Base-by-base conservation (phyloP, 1,284 basidiomycete genomes). In the Moesziomyces globuligerus region DNA sequence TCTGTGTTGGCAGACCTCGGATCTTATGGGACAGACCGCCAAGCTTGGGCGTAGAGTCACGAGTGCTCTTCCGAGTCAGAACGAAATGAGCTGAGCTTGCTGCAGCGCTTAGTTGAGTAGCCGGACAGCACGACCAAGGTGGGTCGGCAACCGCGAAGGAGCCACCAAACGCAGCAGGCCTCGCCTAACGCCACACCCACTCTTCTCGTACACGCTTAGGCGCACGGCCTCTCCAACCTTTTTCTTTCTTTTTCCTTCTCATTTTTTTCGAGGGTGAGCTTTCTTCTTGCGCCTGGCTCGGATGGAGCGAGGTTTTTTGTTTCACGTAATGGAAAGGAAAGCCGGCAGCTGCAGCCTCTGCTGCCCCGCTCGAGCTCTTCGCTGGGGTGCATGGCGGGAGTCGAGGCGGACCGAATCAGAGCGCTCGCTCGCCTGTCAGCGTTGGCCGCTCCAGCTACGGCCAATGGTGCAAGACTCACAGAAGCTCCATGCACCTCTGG, bases 21-120 rank as follows among this genome's bases (percentile, higher is more conserved):
- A n/a, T 34, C 32, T 34, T 34, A 34, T 34, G 32, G 32, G 32
- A 34, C n/a, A n/a, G n/a, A n/a, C n/a, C n/a, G n/a, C n/a, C n/a
- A n/a, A n/a, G n/a, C n/a, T n/a, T 17, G 15, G 42, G 34, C 36
- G 28, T 34, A 29, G 17, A 21, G 34, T 9, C 15, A 29, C n/a
- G 32, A 37, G 23, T 36, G 10, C n/a, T n/a, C n/a, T n/a, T n/a
- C n/a, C 24, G 17, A 24, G 26, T 37, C n/a, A 17, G n/a, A 17
- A 17, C 32, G 15, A 34, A 34, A 34, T 34, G 32, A 34, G 32
- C 32, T 34, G 32, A 34, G 32, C 32, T 10, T 6, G 26, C 26
- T 28, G 26, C 26, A 6, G 15, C 32, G 32, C 32, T 17, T 34
- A 13, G 32, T 34, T 17, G 32, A 34, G 32, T 34, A 34, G 32